phyloP scores from a whole-genome alignment of 1,139 yeast genomes.

The Spencermartinsiella ligniputridi region DNA sequence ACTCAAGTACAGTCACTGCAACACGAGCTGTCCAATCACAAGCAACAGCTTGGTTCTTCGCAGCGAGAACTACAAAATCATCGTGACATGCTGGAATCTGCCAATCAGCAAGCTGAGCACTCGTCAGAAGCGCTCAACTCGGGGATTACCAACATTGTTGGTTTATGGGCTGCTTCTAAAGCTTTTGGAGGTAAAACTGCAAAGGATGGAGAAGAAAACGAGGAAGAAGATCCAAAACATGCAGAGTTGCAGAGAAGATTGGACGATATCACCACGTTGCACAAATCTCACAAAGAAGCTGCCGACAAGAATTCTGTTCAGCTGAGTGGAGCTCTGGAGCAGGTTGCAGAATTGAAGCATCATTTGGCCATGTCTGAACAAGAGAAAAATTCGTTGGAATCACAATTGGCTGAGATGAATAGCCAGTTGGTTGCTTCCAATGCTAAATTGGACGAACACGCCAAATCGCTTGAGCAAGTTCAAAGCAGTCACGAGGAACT shows the following conservation, averaged over 20 bases:
- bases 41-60: conserved; percentile 14
- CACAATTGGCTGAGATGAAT: conserved; percentile 13
- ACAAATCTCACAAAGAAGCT: conserved; percentile 31
- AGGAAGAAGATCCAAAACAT: conserved; percentile 19
- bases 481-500: conserved; percentile 16
- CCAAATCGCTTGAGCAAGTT: conserved; percentile 36
- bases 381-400: conserved; percentile 19
- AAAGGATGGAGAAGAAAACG: conserved; percentile 14
- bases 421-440: conserved; percentile 18
- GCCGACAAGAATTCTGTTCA: conserved; percentile 29
- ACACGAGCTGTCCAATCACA: conserved; percentile 19
- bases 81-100: conserved; percentile 16
- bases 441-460: conserved; percentile 11
- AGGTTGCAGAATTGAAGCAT: conserved; percentile 25
- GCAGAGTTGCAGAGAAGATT: conserved; percentile 21
- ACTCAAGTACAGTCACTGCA: conserved; percentile 18
- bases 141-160: conserved; percentile 26
- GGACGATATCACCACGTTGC: conserved; percentile 24
- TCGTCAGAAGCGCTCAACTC: conserved; percentile 24
- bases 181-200: conserved; percentile 13
- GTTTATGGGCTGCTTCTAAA: conserved; percentile 31
- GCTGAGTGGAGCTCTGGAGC: conserved; percentile 23
- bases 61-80: conserved; percentile 21
- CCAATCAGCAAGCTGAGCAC: conserved; percentile 23
- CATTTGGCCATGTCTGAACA: conserved; percentile 22